Conservation (phyloP, 2,329 filamentous ascomycete genomes). For the Colletotrichum spinosum region DNA sequence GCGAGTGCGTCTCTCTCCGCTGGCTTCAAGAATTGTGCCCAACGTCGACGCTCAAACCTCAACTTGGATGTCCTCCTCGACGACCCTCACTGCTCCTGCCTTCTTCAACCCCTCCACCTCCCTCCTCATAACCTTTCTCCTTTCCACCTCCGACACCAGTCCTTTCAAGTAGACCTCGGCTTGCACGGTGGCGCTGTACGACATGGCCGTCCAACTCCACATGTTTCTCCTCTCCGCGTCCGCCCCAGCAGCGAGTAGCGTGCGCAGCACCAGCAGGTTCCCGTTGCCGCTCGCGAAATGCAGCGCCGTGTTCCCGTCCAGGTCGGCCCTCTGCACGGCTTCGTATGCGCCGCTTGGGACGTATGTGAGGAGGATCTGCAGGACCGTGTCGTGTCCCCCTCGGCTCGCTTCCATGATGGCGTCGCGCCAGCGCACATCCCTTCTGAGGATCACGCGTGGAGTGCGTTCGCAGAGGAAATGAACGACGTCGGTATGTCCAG, state of each 20-base stretch:
- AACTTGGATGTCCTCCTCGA: constrained; percentile 47
- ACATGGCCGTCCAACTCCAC: constrained; percentile 85
- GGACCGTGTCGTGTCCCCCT: constrained; percentile 71
- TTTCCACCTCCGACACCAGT: constrained; percentile 78
- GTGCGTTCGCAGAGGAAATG: constrained; percentile 76
- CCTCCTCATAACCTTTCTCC: constrained; percentile 59
- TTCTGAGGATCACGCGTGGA: constrained; percentile 70
- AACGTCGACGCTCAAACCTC: constrained; percentile 43
- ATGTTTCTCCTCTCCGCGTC: constrained; percentile 78
- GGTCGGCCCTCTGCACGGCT: constrained; percentile 70
- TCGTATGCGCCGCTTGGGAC: constrained; percentile 64
- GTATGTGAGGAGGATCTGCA: constrained; percentile 74
- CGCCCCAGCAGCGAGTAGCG: constrained; percentile 82
- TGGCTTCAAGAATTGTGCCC: background rate
- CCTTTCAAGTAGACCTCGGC: constrained; percentile 88
- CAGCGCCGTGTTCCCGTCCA: constrained; percentile 85
- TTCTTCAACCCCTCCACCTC: constrained; percentile 53
- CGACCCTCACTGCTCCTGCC: constrained; percentile 57
- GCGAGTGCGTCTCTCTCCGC: background rate
- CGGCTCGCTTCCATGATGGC: constrained; percentile 75
- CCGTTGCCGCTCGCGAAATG: constrained; percentile 89
- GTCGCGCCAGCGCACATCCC: constrained; percentile 76
- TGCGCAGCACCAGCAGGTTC: constrained; percentile 80
- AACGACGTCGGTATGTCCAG: constrained; percentile 79
- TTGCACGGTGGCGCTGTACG: constrained; percentile 84